Evolutionary conservation across 805 yeast genomes (phyloP), one percentile per base, ranked within the genome.

Genomic region (Wickerhamomyces hampshirensis): DNA sequence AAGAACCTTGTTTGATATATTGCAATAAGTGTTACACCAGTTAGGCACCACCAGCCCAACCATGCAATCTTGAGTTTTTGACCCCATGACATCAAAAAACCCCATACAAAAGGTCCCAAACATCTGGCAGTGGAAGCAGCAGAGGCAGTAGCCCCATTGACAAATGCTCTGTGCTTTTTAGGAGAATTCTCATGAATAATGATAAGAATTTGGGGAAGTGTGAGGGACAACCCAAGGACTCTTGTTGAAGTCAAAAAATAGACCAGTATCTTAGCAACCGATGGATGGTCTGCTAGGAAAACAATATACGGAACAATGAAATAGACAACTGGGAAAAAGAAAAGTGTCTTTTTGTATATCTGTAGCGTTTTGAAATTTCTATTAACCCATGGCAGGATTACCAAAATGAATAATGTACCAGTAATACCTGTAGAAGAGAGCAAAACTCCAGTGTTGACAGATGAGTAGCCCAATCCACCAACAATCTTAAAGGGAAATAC

Each of bases 381-480:
- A 21, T 21, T 21, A 11, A 21, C 11, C 10, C 11, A 21, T 13
- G 53, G 53, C 23, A 49, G 39, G 2, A 39, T 42, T 13, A 29
- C 56, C 30, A 74, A 35, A 28, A 77, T 68, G 29, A 71, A 60
- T 30, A 71, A 44, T 12, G 71, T 64, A 5, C 80, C 81, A 19
- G 69, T 57, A 15, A 70, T 47, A 5, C 82, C 82, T 4, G 76
- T 69, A 2, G 63, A 35, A 9, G 80, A 72, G 23, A 76, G 56
- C 31, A 75, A 49, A 4, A 60, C 48, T 27, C 82, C 83, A 21
- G 75, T 74, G n/a, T 63, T 60, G 34, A 58, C 55, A 3, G 77
- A 58, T 15, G 53, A 43, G 49, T 59, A 66, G 6, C 73, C 75
- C 42, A 76, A 59, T 1, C 83, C 83, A 26, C 83, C 83, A 21